phyloP scores from a whole-genome alignment of 768 basidiomycete genomes.

The Termitomyces sp. region DNA sequence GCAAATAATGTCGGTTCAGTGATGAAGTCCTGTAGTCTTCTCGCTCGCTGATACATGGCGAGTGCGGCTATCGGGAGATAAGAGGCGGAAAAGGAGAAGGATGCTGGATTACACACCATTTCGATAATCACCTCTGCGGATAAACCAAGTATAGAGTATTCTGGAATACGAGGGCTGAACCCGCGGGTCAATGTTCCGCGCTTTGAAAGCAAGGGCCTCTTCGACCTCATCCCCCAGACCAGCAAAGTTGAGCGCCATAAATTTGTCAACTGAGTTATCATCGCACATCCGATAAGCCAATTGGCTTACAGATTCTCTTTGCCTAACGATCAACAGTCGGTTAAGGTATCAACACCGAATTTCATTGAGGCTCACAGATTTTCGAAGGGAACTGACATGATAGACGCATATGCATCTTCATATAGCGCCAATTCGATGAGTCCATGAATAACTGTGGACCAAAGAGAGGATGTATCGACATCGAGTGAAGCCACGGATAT shows the following conservation, averaged over 20 bases:
- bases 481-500: conserved; percentile 59
- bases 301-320: conserved; percentile 74
- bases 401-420: conserved; percentile 81
- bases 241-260: conserved; percentile 81
- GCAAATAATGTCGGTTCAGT: conserved; percentile 33
- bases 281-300: conserved; percentile 93
- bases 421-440: conserved; percentile 68
- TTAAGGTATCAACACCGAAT: not conserved
- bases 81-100: conserved; percentile 8
- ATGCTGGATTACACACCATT: conserved; percentile 56
- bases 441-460: conserved; percentile 75
- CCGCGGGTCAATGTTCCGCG: conserved; percentile 88
- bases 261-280: conserved; percentile 68
- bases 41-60: conserved; percentile 89
- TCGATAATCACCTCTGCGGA: conserved; percentile 81
- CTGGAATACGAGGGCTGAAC: conserved; percentile 80
- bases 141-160: conserved; percentile 94
- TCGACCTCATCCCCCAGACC: conserved; percentile 86
- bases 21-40: conserved; percentile 63
- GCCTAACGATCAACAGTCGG: conserved; percentile 39
- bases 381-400: conserved; percentile 71
- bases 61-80: conserved; percentile 59
- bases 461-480: conserved; percentile 60
- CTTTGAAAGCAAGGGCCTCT: conserved; percentile 84
- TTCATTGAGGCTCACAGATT: conserved; percentile 57